Evolutionary conservation across 345 rosid species (phyloP).

Genomic region (Eucalyptus pauciflora): DNA sequence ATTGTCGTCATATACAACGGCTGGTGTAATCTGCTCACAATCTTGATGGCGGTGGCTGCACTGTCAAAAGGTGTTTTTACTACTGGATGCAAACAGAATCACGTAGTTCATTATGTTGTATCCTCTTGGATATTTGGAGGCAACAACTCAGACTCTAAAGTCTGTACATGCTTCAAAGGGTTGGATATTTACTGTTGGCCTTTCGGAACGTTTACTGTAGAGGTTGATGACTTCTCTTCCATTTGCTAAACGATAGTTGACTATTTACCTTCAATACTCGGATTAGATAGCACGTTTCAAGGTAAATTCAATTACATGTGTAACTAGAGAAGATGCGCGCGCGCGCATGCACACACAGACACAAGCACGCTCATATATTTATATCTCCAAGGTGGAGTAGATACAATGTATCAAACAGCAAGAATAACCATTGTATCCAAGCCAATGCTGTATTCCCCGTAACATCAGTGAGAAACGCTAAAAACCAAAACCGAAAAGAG

Average conservation of each 20-base stretch:
- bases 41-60: background rate
- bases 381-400: background rate
- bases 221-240: too few relatives aligned
- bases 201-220: too few relatives aligned
- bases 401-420: background rate
- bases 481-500: background rate
- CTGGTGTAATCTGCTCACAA: background rate
- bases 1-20: background rate
- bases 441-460: background rate
- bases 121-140: background rate
- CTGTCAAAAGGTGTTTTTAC: background rate
- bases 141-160: background rate
- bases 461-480: background rate
- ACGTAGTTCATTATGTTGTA: background rate
- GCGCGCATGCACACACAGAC: fast-evolving
- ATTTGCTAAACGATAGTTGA: background rate
- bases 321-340: background rate
- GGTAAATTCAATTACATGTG: background rate
- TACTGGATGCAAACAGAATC: background rate
- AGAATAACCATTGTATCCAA: background rate
- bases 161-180: background rate
- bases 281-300: background rate
- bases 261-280: background rate
- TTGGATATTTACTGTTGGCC: background rate
- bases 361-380: background rate